Evolutionary conservation across 2,329 filamentous ascomycete genomes (phyloP).

Genomic region (Alternaria sp.): DNA sequence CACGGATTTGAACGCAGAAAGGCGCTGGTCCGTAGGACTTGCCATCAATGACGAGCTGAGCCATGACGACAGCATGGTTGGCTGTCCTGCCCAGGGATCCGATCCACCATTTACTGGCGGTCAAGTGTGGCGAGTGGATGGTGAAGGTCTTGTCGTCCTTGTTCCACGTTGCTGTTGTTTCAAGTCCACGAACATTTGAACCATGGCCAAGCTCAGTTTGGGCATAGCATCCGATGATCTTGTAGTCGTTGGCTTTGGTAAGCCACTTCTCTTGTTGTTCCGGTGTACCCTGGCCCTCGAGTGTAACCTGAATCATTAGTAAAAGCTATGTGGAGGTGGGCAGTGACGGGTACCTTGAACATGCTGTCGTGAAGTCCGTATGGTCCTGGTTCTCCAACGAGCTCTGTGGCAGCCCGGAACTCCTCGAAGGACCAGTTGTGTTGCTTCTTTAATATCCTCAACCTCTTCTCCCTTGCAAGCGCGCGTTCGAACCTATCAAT

Average conservation of each 20-base stretch:
- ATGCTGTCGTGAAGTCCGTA: constrained; percentile 77
- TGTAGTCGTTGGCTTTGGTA: constrained; percentile 71
- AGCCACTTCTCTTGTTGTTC: constrained; percentile 79
- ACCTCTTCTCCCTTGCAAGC: constrained; percentile 73
- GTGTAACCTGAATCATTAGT: constrained; percentile 62
- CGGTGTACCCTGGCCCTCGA: constrained; percentile 74
- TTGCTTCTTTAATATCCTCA: constrained; percentile 71
- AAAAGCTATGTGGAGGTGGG: background rate
- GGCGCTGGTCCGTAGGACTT: constrained; percentile 78
- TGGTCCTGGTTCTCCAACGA: constrained; percentile 76
- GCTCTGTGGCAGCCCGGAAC: constrained; percentile 68
- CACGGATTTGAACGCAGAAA: constrained; percentile 76
- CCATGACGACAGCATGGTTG: constrained; percentile 81
- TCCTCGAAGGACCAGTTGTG: constrained; percentile 74
- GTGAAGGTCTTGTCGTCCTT: constrained; percentile 76
- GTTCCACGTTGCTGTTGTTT: constrained; percentile 79
- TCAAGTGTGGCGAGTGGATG: constrained; percentile 76
- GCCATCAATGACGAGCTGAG: constrained; percentile 74
- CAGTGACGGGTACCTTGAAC: constrained; percentile 63
- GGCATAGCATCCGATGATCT: constrained; percentile 80
- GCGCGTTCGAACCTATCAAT: constrained; percentile 74
- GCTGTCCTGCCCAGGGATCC: constrained; percentile 78
- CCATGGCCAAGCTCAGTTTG: constrained; percentile 84
- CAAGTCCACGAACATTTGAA: constrained; percentile 69
- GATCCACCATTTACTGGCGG: constrained; percentile 86